A percentile compares a stretch with the other conserved stretches of the same genome.
phyloP scores from a whole-genome alignment of 1,139 yeast genomes.

The Yamadazyma friedrichii region DNA sequence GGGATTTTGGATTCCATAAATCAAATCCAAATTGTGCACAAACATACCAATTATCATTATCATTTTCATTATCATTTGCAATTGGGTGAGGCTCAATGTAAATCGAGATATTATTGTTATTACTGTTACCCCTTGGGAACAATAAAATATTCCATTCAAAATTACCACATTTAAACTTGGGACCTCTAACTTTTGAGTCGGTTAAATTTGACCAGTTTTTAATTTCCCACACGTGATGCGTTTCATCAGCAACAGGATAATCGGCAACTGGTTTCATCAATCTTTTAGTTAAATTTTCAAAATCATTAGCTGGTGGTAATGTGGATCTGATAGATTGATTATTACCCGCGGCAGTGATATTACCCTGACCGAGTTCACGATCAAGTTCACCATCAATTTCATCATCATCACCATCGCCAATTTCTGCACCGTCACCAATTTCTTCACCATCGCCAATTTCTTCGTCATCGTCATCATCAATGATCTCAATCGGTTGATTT shows the following conservation, averaged over 20 bases:
- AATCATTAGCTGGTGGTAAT: constrained; percentile 32
- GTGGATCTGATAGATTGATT: neutral
- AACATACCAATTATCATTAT: constrained; percentile 57
- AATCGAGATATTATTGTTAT: constrained; percentile 50
- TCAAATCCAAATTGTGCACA: constrained; percentile 91
- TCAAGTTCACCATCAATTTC: neutral
- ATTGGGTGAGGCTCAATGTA: constrained; percentile 63
- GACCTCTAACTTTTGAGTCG: constrained; percentile 51
- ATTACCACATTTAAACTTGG: constrained; percentile 61
- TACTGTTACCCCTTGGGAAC: constrained; percentile 72
- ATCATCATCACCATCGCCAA: neutral
- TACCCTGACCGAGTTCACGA: neutral
- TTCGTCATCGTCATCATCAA: constrained; percentile 1
- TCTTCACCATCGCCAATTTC: constrained; percentile 1
- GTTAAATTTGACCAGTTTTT: constrained; percentile 58
- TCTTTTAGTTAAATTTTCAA: constrained; percentile 25
- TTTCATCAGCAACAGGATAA: constrained; percentile 39
- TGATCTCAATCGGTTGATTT: neutral
- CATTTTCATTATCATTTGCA: constrained; percentile 12
- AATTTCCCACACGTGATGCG: constrained; percentile 72
- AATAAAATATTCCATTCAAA: constrained; percentile 72
- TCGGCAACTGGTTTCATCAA: constrained; percentile 46
- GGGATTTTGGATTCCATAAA: constrained; percentile 78
- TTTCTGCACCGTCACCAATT: neutral
- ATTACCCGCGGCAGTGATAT: too few species aligned